Conservation (phyloP, 1,139 yeast species). For the Yamadazyma oceani region DNA sequence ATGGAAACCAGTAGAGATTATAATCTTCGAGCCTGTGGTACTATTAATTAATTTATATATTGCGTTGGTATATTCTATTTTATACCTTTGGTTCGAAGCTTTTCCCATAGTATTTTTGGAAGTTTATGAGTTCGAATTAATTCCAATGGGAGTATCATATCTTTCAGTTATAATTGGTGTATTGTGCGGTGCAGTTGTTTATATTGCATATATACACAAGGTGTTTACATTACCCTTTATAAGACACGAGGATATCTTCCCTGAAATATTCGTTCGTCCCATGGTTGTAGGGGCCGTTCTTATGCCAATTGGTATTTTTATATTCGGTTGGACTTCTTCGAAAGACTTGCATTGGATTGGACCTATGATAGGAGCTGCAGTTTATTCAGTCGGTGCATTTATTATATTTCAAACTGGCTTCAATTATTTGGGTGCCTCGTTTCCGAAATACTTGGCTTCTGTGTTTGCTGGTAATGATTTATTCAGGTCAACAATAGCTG, state of each 20-base stretch:
- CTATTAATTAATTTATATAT: slow-evolving; percentile 29
- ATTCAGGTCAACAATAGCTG: slow-evolving; percentile 27
- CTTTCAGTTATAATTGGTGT: slow-evolving; percentile 22
- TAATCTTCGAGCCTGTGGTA: slow-evolving; percentile 32
- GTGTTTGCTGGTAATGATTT: slow-evolving; percentile 32
- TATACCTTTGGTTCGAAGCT: slow-evolving; percentile 35
- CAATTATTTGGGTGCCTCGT: slow-evolving; percentile 64
- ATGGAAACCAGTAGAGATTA: slow-evolving; percentile 33
- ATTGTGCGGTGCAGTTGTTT: slow-evolving; percentile 21
- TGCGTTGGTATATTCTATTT: slow-evolving; percentile 29
- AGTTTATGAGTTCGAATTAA: slow-evolving; percentile 25
- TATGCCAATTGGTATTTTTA: slow-evolving; percentile 31
- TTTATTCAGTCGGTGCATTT: slow-evolving; percentile 29
- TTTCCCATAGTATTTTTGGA: slow-evolving; percentile 29
- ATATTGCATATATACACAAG: slow-evolving; percentile 19
- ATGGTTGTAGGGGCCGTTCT: slow-evolving; percentile 33
- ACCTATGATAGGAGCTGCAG: slow-evolving; percentile 28
- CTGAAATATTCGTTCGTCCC: slow-evolving; percentile 61
- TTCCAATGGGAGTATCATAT: slow-evolving; percentile 27
- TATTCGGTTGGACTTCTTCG: slow-evolving; percentile 33
- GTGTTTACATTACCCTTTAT: slow-evolving; percentile 27
- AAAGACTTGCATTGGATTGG: slow-evolving; percentile 31
- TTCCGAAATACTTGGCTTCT: slow-evolving; percentile 36
- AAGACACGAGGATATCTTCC: slow-evolving; percentile 43
- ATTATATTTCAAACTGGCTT: slow-evolving; percentile 32